A percentile compares a stretch with the other conserved stretches of the same genome.
phyloP scores from a whole-genome alignment of 345 rosid genomes.

The Eucalyptus pauciflora region DNA sequence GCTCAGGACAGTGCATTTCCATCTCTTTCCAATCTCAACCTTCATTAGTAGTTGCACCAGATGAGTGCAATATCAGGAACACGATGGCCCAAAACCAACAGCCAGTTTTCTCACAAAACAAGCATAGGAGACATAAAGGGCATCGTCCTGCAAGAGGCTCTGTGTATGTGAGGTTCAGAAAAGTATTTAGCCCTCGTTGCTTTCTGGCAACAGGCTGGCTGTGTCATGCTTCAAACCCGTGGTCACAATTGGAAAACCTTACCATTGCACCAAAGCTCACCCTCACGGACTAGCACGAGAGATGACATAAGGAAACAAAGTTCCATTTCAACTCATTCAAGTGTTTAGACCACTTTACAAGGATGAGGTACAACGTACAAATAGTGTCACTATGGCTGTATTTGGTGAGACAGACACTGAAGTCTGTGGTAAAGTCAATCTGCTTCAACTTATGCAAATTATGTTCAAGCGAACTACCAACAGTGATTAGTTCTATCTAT shows the following conservation, averaged over 20 bases:
- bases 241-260: not conserved
- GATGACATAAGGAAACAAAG: not conserved
- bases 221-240: not conserved
- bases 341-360: not conserved
- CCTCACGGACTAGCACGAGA: not conserved
- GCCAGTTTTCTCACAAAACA: not conserved
- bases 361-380: not conserved
- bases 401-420: not conserved
- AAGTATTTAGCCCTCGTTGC: not conserved
- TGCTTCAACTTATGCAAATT: not conserved
- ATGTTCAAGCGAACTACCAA: not conserved
- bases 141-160: not conserved
- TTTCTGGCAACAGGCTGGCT: not conserved
- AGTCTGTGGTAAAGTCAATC: not conserved
- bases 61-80: not conserved
- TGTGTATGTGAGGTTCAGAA: not conserved
- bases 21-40: not conserved
- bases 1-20: not conserved
- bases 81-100: not conserved
- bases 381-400: not conserved
- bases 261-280: not conserved
- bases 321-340: not conserved
- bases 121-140: not conserved
- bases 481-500: not conserved
- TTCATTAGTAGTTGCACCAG: not conserved